Evolutionary conservation across 768 basidiomycete species (phyloP), one percentile per base, ranked within the genome.

Genomic region (Galerina marginata): DNA sequence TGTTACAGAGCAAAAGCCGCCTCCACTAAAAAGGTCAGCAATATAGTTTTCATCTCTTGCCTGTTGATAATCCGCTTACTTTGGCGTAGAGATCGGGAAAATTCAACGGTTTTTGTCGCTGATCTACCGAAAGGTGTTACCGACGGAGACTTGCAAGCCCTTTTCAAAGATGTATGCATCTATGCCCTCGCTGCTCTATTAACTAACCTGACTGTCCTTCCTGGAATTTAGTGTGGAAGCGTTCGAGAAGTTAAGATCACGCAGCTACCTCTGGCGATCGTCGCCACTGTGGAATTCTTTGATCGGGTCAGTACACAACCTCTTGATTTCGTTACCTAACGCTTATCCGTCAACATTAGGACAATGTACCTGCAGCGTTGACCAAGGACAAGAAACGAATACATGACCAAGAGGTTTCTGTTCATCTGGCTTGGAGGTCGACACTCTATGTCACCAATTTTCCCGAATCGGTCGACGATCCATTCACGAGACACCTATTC

Each of bases 361-460:
- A 93, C 14, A 85, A 84, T 59, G 83, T 99, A 2, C 93, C 94
- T 9, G 86, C 86, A 0, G 97, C 93, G 2, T 79, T 96, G 40
- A 96, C 95, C 0, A 96, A 94, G 71, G 96, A 99, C 76, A 97
- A 96, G 76, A 97, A 96, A 72, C 86, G 88, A 50, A 67, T 99
- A 38, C 81, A 83, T 47, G 89, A 82, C 0, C 78, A 86, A 48
- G 95, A 97, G 71, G 80, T 98, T 16, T 80, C 85, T 7, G 95
- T 99, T 3, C 89, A 95, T 69, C 80, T 96, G 44, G 95, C 92
- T 2, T 97, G 95, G 95, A 85, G 90, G 65, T 95, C 94, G 3
- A 99, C 96, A 4, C 74, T 99, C 3, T 99, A 96, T 74, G 88
- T 97, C 53, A 96, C 97, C 15, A 99, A 99, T 76, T 99, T 98